These are phyloP conservation scores for Aspergillus costaricaensis DNA, from an alignment of 2,329 filamentous ascomycete species.

Conservation along the genomic window DNA sequence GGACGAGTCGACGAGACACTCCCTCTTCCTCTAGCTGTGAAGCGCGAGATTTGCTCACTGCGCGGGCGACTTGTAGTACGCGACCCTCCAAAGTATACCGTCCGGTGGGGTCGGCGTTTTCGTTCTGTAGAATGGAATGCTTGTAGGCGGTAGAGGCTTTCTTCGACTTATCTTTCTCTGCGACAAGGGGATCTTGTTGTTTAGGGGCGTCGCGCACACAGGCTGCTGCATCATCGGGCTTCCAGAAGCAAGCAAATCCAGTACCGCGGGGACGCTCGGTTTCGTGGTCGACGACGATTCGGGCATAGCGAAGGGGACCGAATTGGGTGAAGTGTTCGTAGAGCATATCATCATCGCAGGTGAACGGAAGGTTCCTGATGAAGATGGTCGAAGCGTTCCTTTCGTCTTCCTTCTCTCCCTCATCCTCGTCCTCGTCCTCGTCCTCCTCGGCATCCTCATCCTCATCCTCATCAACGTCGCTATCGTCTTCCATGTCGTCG, in stretches of 20 bases:
- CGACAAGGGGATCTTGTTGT: conserved; percentile 43
- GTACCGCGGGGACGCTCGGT: conserved; percentile 89
- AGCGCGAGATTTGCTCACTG: conserved; percentile 82
- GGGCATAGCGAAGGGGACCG: conserved; percentile 83
- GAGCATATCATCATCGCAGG: conserved; percentile 76
- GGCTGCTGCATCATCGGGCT: conserved; percentile 69
- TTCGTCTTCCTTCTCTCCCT: conserved; percentile 51
- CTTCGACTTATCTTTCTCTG: conserved; percentile 40
- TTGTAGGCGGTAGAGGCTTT: conserved; percentile 56
- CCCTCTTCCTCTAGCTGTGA: conserved; percentile 71
- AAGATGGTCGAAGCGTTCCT: conserved; percentile 77
- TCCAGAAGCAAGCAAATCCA: conserved; percentile 91
- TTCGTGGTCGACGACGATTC: conserved; percentile 82
- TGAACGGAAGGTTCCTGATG: conserved; percentile 91
- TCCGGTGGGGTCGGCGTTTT: conserved; percentile 76
- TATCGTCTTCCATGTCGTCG: conserved; percentile 36
- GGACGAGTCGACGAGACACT: conserved; percentile 61
- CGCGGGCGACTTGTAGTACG: conserved; percentile 78
- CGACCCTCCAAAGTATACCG: conserved; percentile 89
- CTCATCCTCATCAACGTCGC: conserved; percentile 39
- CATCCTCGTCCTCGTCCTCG: conserved; percentile 47
- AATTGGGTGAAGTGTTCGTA: conserved; percentile 87
- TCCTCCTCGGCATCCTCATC: conserved; percentile 41
- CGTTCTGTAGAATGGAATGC: conserved; percentile 85
- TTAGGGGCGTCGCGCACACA: conserved; percentile 78